Evolutionary conservation across 495 filamentous ascomycete genomes (phyloP), one percentile per base, ranked within the genome.

Genomic region (Lasiosphaeria ovina): DNA sequence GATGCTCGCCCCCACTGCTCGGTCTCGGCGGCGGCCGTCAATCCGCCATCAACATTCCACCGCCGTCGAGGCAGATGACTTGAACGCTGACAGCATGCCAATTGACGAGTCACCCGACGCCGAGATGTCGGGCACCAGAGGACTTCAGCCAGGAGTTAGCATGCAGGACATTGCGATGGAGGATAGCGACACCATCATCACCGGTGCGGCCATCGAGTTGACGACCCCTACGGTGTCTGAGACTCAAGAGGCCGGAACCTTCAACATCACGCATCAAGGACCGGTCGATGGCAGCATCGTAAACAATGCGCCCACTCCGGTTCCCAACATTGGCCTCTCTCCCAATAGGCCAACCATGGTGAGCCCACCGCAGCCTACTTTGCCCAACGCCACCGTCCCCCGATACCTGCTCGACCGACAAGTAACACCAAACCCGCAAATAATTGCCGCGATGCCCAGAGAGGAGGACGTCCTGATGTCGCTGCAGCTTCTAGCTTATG

Each of bases 381-480:
- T 87, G 63, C 82, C 88, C 34, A 89, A 81, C 61, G 79, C 85
- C 6, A 81, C 69, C 57, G 75, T 87, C 64, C 86, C 91, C 32
- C 84, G 90, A 40, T 91, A 92, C 71, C 80, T 90, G 38, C 81
- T 89, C 35, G 90, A 96, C 59, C 84, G 85, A 50, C 83, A 84
- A 14, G 76, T 88, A 31, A 81, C 83, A 32, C 76, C 84, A 0
- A 82, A 83, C 63, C 84, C 87, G 31, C 85, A 87, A 59, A 85
- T 93, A 58, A 69, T 95, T 40, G 89, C 91, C 34, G 87, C 91
- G 31, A 95, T 96, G 87, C 94, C 94, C 17, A 85, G 94, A 42
- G 94, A 98, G 64, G 94, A 98, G 69, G 94, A 98, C 68, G 94
- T 98, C 14, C 77, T 98, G 62, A 96, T 97, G 92, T 97, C 94